Conservation (phyloP, 1,284 basidiomycete species). For the Wallemia hederae region DNA sequence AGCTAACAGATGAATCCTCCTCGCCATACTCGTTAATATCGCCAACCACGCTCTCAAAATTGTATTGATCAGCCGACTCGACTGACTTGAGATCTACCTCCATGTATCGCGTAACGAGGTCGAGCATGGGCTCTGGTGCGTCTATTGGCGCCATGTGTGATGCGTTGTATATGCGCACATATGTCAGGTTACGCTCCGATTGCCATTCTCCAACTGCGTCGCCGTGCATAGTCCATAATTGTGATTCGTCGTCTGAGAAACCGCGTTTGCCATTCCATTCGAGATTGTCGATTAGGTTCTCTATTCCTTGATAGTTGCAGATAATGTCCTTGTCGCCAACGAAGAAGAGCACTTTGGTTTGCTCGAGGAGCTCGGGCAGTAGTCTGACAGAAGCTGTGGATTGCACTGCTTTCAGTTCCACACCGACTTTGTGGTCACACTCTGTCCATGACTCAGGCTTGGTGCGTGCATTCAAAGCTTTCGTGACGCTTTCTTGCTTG, state of each 20-base stretch:
- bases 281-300: constrained; percentile 52
- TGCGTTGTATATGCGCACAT: constrained; percentile 47
- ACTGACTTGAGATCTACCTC: not conserved
- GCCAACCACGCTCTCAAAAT: not conserved
- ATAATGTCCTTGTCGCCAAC: constrained; percentile 87
- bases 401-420: constrained; percentile 26
- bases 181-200: constrained; percentile 62
- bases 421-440: constrained; percentile 41
- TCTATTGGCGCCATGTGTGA: constrained; percentile 42
- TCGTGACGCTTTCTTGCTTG: constrained; percentile 27
- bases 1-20: not conserved
- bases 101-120: not conserved
- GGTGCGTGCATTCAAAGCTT: constrained; percentile 47
- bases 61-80: not conserved
- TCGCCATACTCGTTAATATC: not conserved
- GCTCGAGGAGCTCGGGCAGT: constrained; percentile 45
- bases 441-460: constrained; percentile 69
- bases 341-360: constrained; percentile 64
- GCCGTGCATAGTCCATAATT: constrained; percentile 43
- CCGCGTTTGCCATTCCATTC: constrained; percentile 64
- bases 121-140: not conserved
- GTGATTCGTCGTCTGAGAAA: constrained; percentile 24
- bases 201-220: constrained; percentile 70
- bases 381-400: constrained; percentile 45
- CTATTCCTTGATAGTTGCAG: constrained; percentile 77